Base-by-base conservation (phyloP, 192 early-diverging fungal species). In the Umbelopsis ramanniana region DNA sequence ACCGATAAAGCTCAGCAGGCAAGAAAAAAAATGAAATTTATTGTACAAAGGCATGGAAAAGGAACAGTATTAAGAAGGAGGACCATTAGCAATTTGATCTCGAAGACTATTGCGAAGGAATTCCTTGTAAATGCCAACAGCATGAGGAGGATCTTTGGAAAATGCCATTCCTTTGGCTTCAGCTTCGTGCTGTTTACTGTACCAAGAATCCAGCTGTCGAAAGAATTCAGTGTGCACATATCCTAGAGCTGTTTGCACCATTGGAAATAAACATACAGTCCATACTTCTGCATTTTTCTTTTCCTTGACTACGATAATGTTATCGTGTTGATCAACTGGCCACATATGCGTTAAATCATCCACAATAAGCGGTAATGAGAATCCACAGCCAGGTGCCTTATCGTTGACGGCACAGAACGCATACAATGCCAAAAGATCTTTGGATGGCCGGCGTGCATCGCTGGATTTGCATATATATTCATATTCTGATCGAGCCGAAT, bases 291-390 rank as follows among this genome's bases (percentile, higher is more conserved):
- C 76, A 23, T 79, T 78, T 11, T 71, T 69, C 40, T 79, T 81
- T 54, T 90, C 87, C 38, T 87, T 85, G 54, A 92, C 89, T 53
- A 89, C 89, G 70, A 93, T 91, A 66, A 93, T 87, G 74, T 91
- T 90, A 52, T 91, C 90, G 66, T 90, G 91, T 71, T 93, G 92
- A 10, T 92, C 90, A 12, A 77, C 35, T 11, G 89, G 88, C 92
- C 92, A 93, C 86, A 90, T 90, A 17, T 78, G 75, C 12, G 79
- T 85, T 73, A 89, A 86, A 71, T 93, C 92, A 67, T 93, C 92
- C 26, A 93, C 66, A 57, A 92, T 88, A 1, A 93, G 63, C 10
- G 92, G 89, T 8, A 91, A 77, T 9, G 76, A 54, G 37, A 77
- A 82, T 7, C 74, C 75, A 15, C 79, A 78, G 9, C 84, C 82